A percentile compares a stretch with the other conserved stretches of the same genome.
These are phyloP conservation scores for Silene latifolia DNA, from an alignment of 148 eudicot species.

Conservation along the genomic window DNA sequence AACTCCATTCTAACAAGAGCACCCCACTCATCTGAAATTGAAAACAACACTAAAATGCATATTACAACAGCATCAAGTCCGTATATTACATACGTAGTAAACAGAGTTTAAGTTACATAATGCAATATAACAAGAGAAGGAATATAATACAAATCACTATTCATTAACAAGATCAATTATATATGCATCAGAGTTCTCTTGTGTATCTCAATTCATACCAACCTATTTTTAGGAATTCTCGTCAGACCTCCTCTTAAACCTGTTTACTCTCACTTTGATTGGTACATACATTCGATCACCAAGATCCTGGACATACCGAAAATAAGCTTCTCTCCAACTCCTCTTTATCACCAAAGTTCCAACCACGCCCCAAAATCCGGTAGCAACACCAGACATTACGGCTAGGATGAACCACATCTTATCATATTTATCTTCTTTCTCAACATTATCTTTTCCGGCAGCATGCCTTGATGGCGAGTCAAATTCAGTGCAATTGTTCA, in stretches of 20 bases:
- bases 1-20: no score
- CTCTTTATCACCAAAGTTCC: slow-evolving; percentile 21
- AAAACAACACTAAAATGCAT: no score
- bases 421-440: neutral
- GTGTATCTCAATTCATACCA: no score
- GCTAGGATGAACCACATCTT: slow-evolving; percentile 18
- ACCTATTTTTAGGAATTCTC: no score
- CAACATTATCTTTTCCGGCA: neutral
- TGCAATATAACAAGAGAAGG: no score
- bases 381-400: slow-evolving; percentile 18
- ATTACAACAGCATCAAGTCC: no score
- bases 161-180: no score
- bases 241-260: neutral
- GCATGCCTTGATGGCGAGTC: neutral
- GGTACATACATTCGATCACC: neutral
- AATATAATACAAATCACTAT: no score
- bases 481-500: slow-evolving; percentile 25
- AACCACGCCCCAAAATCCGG: slow-evolving; percentile 38
- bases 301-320: slow-evolving; percentile 15
- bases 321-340: slow-evolving; percentile 22
- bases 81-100: no score
- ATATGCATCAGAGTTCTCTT: no score
- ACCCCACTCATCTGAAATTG: no score
- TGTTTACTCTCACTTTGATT: neutral
- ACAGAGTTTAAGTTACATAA: no score